Evolutionary conservation across 2,329 filamentous ascomycete genomes (phyloP), one percentile per base, ranked within the genome.

Genomic region (Exophiala phaeomuriformis): DNA sequence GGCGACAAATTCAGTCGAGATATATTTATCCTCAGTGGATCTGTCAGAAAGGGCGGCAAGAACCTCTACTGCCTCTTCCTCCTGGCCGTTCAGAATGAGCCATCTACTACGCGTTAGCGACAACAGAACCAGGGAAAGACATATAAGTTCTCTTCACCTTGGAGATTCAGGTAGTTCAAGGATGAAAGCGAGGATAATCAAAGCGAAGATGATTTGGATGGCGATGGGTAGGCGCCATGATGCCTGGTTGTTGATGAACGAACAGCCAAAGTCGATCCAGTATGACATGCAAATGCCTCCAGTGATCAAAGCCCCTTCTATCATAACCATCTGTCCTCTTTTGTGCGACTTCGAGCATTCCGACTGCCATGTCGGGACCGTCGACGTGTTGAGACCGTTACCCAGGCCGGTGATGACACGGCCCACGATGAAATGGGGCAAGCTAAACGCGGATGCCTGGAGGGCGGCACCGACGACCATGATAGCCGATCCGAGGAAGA

Each of bases 141-240:
- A 1, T 43, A 5, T 28, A 45, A 27, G 9, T 27, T 1, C 12
- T 28, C 2, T 27, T 3, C 32, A 48, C 35, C 51, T 30, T 9
- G 51, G 51, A 2, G 51, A 53, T 31, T 53, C 51, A 2, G 56
- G 56, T 6, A 58, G 36, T 33, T 51, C 51, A 9, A 58, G 45
- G n/a, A 58, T 51, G 10, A 74, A 70, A 12, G 54, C 63, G 36
- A 77, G 67, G 31, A 80, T 78, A 32, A 79, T 68, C 1, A 77
- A 51, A 1, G 78, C 77, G 47, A 82, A 76, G 32, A 79, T 59
- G 57, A 80, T 79, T 64, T 82, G 79, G 64, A 82, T 78, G 3
- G 74, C 76, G 47, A 81, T 73, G 0, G 78, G 78, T 55, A 80
- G 77, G 45, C 78, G 71, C 78, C 78, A 81, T 19, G 74, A 66